Base-by-base conservation (phyloP, 371 early-diverging fungal genomes). In the Apophysomyces elegans region DNA sequence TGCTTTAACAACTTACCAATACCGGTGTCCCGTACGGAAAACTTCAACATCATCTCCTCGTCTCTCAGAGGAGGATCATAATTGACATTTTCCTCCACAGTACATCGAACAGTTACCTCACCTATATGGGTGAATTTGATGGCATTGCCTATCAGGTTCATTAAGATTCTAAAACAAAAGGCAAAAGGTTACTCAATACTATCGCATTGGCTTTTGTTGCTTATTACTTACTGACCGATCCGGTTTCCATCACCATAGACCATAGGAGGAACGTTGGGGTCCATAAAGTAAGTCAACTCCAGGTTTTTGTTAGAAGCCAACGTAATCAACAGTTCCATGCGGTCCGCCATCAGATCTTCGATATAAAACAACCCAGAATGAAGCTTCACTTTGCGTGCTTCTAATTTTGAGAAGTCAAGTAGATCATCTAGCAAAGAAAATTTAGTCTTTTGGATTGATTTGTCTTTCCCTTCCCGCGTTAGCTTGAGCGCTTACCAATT, bases 371-470 rank as follows among this genome's bases (percentile, higher is more conserved):
- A 65, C 1, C 83, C 80, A 36, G 75, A 66, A 41, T 86, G 82
- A n/a, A 88, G 54, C 8, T 81, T 84, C 41, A 88, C 86, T 57
- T 88, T 88, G 50, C 81, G 85, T 0, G 88, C 85, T 64, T 88
- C 86, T 62, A 88, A 64, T 47, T 87, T 88, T 41, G 85, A 84
- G 58, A 88, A 88, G 64, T 88, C 86, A 54, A 88, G 65, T 36
- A 88, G 59, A 66, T 88, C 88, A 37, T 88, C 79, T 72, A 61
- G 6, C 6, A 21, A 50, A 6, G 2, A 26, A 26, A 26, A 26
- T 26, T 26, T 26, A 26, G 32, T 26, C 32, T 26, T 26, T 26
- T 26, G 32, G 32, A 2, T 26, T 26, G 32, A 26, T 26, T 26
- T 26, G 32, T 2, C 32, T 26, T 26, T 26, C 32, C 32, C 32